Conservation (phyloP, 108 stramenopile species). For the Mediolabrus comicus region DNA sequence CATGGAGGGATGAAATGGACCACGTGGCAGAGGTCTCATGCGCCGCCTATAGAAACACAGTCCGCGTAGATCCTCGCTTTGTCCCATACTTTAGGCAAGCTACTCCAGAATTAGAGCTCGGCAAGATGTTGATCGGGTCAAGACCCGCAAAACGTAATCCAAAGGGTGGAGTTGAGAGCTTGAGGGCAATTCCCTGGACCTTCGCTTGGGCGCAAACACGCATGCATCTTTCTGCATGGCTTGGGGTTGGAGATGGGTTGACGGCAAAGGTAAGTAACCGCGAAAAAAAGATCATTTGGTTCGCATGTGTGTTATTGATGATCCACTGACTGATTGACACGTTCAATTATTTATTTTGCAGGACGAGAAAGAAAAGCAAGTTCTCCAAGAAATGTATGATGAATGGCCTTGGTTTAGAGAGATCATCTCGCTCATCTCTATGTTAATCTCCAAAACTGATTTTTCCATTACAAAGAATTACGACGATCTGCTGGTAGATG, state of each 20-base stretch:
- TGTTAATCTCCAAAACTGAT: constrained; percentile 95
- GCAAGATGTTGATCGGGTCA: constrained; percentile 90
- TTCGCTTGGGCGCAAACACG: constrained; percentile 98
- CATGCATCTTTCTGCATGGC: constrained; percentile 94
- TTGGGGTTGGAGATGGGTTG: constrained; percentile 92
- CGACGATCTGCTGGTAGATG: constrained; percentile 83
- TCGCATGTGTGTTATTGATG: too few relatives aligned
- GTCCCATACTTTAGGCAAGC: constrained; percentile 97
- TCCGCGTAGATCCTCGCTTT: constrained; percentile 89
- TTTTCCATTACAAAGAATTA: constrained; percentile 90
- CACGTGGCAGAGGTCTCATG: constrained; percentile 73
- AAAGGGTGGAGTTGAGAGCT: constrained; percentile 93
- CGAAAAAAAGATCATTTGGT: not conserved
- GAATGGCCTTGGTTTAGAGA: constrained; percentile 96
- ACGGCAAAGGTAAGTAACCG: constrained; percentile 39
- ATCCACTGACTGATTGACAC: not conserved
- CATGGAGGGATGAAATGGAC: constrained; percentile 89
- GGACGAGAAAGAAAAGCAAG: constrained; percentile 51
- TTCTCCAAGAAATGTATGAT: constrained; percentile 87
- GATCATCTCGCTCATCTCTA: constrained; percentile 91
- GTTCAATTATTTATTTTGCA: constrained; percentile 4
- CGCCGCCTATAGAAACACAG: constrained; percentile 83
- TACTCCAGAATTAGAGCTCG: constrained; percentile 95
- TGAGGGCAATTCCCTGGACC: constrained; percentile 97
- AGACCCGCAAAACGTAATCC: constrained; percentile 95